Percentiles rank a stretch among this genome's conserved stretches.
These are phyloP conservation scores for Peniophora sp. DNA, from an alignment of 1,284 basidiomycete genomes.

Conservation along the genomic window DNA sequence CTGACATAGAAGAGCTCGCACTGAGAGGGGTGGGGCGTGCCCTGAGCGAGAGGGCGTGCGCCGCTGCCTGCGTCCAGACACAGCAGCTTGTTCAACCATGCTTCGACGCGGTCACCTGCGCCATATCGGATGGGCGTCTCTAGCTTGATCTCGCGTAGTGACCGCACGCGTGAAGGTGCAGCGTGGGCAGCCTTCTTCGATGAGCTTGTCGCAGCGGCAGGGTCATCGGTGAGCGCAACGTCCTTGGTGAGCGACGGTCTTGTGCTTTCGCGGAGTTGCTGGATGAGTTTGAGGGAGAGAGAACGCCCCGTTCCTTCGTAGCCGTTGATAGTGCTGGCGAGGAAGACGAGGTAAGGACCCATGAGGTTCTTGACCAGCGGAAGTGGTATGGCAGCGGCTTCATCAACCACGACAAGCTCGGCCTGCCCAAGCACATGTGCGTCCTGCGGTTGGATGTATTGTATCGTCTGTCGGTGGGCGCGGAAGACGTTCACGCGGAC, in stretches of 20 bases:
- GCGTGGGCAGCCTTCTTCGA: conserved; percentile 45
- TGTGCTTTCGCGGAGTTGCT: conserved; percentile 89
- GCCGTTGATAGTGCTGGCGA: conserved; percentile 98
- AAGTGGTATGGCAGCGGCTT: conserved; percentile 96
- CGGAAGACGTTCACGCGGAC: conserved; percentile 95
- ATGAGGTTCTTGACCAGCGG: conserved; percentile 92
- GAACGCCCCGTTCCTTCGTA: conserved; percentile 99
- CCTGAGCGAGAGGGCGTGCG: conserved; percentile 55
- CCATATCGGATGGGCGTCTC: conserved; percentile 94
- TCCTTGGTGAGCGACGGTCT: conserved; percentile 64
- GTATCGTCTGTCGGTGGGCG: conserved; percentile 89
- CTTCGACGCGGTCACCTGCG: conserved; percentile 84
- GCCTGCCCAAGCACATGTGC: conserved; percentile 96
- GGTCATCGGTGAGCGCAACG: conserved; percentile 17
- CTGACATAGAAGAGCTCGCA: conserved; percentile 97
- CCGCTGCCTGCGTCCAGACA: conserved; percentile 90
- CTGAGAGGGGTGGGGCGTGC: conserved; percentile 87
- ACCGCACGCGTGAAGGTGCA: conserved; percentile 62
- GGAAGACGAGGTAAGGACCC: conserved; percentile 96
- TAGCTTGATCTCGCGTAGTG: conserved; percentile 90
- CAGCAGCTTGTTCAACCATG: conserved; percentile 88
- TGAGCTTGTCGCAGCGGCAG: conserved; percentile 40
- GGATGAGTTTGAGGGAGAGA: conserved; percentile 94
- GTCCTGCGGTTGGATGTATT: conserved; percentile 98
- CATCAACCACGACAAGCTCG: conserved; percentile 96